Conservation (phyloP, 2,329 filamentous ascomycete species). For the Fusarium clavum region DNA sequence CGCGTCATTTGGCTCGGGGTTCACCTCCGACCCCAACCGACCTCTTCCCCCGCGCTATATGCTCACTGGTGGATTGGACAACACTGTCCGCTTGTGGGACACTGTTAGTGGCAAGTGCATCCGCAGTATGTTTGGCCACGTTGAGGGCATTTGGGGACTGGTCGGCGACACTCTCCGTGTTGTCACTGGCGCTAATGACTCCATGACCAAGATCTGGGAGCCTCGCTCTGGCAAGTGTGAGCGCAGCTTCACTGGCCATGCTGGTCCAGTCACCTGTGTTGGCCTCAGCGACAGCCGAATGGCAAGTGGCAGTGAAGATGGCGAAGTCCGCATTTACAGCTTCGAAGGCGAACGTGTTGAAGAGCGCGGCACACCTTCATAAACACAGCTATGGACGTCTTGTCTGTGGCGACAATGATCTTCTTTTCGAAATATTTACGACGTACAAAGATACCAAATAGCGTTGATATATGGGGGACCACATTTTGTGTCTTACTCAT, state of each 20-base stretch:
- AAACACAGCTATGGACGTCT: slow-evolving; percentile 13
- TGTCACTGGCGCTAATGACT: slow-evolving; percentile 90
- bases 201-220: slow-evolving; percentile 95
- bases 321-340: slow-evolving; percentile 86
- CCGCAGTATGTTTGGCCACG: slow-evolving; percentile 94
- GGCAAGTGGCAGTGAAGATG: slow-evolving; percentile 93
- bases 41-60: slow-evolving; percentile 89
- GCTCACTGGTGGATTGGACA: slow-evolving; percentile 90
- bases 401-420: neutral
- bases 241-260: slow-evolving; percentile 89
- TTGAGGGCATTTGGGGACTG: slow-evolving; percentile 95
- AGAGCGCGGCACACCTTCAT: slow-evolving; percentile 64
- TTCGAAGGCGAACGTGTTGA: slow-evolving; percentile 69
- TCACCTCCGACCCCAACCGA: slow-evolving; percentile 70
- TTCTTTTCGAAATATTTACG: slow-evolving; percentile 10
- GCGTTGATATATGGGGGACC: neutral
- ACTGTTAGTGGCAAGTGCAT: slow-evolving; percentile 83
- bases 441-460: slow-evolving; percentile 15
- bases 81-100: slow-evolving; percentile 93
- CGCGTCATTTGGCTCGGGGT: slow-evolving; percentile 69
- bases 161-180: slow-evolving; percentile 89
- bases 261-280: slow-evolving; percentile 91
- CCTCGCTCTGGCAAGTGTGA: slow-evolving; percentile 91
- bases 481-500: neutral
- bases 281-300: slow-evolving; percentile 90